phyloP scores from a whole-genome alignment of 208 protist genomes.

The Trypanosoma avium region DNA sequence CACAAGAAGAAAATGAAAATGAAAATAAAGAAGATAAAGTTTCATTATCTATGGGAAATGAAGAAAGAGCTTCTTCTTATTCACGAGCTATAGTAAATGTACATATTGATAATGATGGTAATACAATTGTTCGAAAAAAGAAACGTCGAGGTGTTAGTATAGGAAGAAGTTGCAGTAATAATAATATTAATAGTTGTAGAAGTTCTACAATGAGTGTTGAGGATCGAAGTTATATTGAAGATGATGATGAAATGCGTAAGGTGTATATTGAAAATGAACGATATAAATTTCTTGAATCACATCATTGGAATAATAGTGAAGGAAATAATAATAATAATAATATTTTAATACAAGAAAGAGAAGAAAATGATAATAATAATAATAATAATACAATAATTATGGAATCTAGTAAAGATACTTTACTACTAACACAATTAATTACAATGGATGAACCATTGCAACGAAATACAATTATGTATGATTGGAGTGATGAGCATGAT shows the following conservation, averaged over 20 bases:
- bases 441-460: constrained; percentile 43
- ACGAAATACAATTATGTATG: constrained; percentile 44
- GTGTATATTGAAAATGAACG: constrained; percentile 20
- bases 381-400: too few species aligned
- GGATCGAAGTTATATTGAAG: not conserved
- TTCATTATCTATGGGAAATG: not conserved
- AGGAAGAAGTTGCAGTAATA: too few species aligned
- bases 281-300: constrained; percentile 15
- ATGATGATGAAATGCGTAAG: constrained; percentile 13
- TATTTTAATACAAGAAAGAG: not conserved
- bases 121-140: not conserved
- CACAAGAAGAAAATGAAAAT: not conserved
- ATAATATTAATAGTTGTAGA: not conserved
- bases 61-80: not conserved
- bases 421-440: constrained; percentile 14
- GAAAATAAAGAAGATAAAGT: not conserved
- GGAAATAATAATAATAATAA: not conserved
- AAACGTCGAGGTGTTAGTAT: too few species aligned
- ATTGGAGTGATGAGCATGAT: constrained; percentile 50
- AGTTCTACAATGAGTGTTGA: constrained; percentile 6
- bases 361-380: not conserved
- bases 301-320: not conserved
- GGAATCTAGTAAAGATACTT: not conserved
- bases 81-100: not conserved
- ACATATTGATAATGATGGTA: not conserved